Conservation (phyloP, 495 filamentous ascomycete species). For the Penicillium malachiteum region DNA sequence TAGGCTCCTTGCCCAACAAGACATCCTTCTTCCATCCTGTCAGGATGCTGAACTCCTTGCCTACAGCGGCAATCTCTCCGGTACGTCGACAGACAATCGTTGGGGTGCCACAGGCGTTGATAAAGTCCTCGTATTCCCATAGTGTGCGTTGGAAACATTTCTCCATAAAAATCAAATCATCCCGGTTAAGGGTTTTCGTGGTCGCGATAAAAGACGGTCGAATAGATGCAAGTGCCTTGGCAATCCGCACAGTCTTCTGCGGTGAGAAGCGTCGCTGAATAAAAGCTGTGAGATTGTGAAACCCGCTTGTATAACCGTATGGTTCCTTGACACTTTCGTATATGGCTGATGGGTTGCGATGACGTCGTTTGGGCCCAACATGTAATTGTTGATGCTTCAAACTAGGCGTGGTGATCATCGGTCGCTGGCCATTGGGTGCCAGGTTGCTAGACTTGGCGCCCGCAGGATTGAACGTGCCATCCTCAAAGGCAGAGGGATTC, state of each 20-base stretch:
- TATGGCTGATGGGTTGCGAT: slow-evolving; percentile 75
- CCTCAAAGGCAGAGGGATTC: slow-evolving; percentile 38
- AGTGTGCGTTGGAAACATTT: slow-evolving; percentile 92
- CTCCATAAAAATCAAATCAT: slow-evolving; percentile 96
- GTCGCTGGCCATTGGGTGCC: slow-evolving; percentile 37
- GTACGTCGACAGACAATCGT: slow-evolving; percentile 89
- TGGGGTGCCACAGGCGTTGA: slow-evolving; percentile 81
- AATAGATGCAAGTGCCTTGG: slow-evolving; percentile 81
- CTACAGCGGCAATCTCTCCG: slow-evolving; percentile 86
- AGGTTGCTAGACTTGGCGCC: slow-evolving; percentile 35
- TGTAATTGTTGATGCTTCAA: slow-evolving; percentile 52
- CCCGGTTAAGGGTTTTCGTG: slow-evolving; percentile 73
- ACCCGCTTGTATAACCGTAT: slow-evolving; percentile 84
- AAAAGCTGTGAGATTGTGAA: slow-evolving; percentile 83
- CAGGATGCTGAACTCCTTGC: slow-evolving; percentile 90
- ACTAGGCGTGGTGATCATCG: slow-evolving; percentile 42
- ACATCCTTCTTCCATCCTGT: slow-evolving; percentile 95
- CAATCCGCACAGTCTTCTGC: slow-evolving; percentile 71
- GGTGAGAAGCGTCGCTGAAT: slow-evolving; percentile 72
- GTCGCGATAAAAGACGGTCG: slow-evolving; percentile 91
- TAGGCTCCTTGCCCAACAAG: slow-evolving; percentile 80
- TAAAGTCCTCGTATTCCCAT: slow-evolving; percentile 88
- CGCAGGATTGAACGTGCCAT: slow-evolving; percentile 27
- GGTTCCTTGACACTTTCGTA: slow-evolving; percentile 87
- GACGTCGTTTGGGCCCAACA: slow-evolving; percentile 48